These are phyloP conservation scores for Pseudogymnoascus sp. DNA, from an alignment of 2,329 filamentous ascomycete genomes.

Conservation along the genomic window DNA sequence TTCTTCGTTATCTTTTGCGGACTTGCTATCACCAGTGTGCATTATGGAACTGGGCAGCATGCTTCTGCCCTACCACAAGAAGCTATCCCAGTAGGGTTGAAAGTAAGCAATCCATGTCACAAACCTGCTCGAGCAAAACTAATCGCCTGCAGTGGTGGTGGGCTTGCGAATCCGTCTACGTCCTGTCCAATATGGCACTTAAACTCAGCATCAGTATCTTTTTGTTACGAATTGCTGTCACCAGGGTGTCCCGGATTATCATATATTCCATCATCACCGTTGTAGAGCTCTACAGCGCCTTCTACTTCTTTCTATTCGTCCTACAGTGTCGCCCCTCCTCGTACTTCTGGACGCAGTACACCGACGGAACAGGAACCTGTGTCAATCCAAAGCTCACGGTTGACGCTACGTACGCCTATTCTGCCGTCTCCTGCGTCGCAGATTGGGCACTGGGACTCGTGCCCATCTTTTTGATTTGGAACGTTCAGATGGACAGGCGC, in stretches of 20 bases:
- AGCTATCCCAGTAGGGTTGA: conserved; percentile 23
- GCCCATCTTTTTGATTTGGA: conserved; percentile 36
- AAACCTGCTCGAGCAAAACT: not conserved
- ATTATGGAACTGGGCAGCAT: conserved; percentile 26
- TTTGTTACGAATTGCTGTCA: conserved; percentile 32
- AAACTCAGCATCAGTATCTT: conserved; percentile 36
- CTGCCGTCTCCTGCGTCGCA: conserved; percentile 32
- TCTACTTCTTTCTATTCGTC: conserved; percentile 33
- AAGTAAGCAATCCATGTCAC: conserved; percentile 14
- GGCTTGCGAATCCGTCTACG: conserved; percentile 33
- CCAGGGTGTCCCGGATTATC: conserved; percentile 26
- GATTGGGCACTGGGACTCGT: conserved; percentile 37
- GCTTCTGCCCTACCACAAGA: conserved; percentile 14
- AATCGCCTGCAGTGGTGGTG: conserved; percentile 26
- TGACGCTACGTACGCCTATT: conserved; percentile 33
- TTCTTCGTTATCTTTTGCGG: conserved; percentile 16
- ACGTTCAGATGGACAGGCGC: conserved; percentile 33
- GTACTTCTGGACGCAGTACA: conserved; percentile 35
- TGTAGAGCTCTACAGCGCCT: conserved; percentile 29
- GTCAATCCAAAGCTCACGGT: conserved; percentile 26
- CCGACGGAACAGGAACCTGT: conserved; percentile 28
- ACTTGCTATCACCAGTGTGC: conserved; percentile 21
- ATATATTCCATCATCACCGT: conserved; percentile 29
- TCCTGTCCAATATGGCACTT: conserved; percentile 32
- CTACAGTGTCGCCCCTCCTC: conserved; percentile 33